These are phyloP conservation scores for Theileria sp. DNA, from an alignment of 169 alveolate genomes.

Conservation along the genomic window DNA sequence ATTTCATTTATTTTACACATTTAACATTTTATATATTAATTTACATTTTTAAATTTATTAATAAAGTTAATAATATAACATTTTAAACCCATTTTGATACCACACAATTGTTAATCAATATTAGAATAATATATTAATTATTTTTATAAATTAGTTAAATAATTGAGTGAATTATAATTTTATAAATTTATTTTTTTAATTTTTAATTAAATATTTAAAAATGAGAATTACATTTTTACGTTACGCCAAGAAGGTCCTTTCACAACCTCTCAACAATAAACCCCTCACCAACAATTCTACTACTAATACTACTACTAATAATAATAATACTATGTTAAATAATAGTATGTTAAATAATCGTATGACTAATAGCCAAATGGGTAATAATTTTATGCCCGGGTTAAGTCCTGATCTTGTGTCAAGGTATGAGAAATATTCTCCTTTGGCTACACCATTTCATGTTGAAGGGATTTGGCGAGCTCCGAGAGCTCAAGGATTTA, in stretches of 20 bases:
- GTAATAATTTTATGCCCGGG: not conserved
- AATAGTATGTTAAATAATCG: too few relatives aligned
- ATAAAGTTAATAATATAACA: too few relatives aligned
- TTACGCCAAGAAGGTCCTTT: not conserved
- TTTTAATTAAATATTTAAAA: too few relatives aligned
- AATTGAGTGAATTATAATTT: too few relatives aligned
- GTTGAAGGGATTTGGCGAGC: conserved; percentile 79
- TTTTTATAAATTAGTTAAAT: not conserved
- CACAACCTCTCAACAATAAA: not conserved
- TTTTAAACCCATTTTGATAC: not conserved
- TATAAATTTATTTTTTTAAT: too few relatives aligned
- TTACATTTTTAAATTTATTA: not conserved
- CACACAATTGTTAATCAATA: not conserved
- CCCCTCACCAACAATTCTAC: not conserved
- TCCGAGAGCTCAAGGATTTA: conserved; percentile 55
- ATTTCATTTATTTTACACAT: not conserved
- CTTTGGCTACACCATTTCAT: conserved; percentile 62
- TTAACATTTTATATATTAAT: too few relatives aligned
- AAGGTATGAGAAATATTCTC: conserved; percentile 49
- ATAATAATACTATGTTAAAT: too few relatives aligned
- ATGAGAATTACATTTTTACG: not conserved
- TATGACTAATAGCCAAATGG: too few relatives aligned
- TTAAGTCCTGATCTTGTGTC: conserved; percentile 10
- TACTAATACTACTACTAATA: too few relatives aligned
- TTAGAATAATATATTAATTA: too few relatives aligned